These are phyloP conservation scores for Mucor lusitanicus DNA, from an alignment of 371 early-diverging fungal species.

Conservation along the genomic window DNA sequence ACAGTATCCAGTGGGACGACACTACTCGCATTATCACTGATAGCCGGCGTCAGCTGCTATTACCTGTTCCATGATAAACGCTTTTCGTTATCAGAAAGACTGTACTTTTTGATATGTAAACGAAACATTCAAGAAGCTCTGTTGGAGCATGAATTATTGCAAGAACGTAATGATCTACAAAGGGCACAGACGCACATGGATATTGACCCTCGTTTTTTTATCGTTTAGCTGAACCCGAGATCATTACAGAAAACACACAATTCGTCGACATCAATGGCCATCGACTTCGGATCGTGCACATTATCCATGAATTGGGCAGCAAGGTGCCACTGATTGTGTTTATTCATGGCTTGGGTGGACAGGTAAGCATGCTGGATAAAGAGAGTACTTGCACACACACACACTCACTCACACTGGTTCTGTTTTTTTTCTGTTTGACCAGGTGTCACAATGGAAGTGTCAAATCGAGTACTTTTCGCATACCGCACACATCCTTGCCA, in stretches of 20 bases:
- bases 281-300: constrained; percentile 64
- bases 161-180: constrained; percentile 24
- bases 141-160: constrained; percentile 34
- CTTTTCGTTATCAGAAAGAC: constrained; percentile 27
- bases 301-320: constrained; percentile 67
- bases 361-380: constrained; percentile 57
- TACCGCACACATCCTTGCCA: constrained; percentile 67
- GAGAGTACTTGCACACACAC: too few species aligned
- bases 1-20: constrained; percentile 7
- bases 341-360: constrained; percentile 75
- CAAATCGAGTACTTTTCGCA: constrained; percentile 71
- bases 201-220: neutral
- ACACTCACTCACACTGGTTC: too few species aligned
- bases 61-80: constrained; percentile 9
- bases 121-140: constrained; percentile 35
- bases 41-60: constrained; percentile 7
- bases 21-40: constrained; percentile 6
- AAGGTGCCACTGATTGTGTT: constrained; percentile 70
- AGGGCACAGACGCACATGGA: neutral
- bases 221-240: constrained; percentile 37
- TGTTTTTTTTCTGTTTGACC: neutral
- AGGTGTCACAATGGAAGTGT: constrained; percentile 69
- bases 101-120: constrained; percentile 40
- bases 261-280: constrained; percentile 60
- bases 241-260: constrained; percentile 52